Base-by-base conservation (phyloP, 192 early-diverging fungal species). In the Hyaloraphidium curvatum region DNA sequence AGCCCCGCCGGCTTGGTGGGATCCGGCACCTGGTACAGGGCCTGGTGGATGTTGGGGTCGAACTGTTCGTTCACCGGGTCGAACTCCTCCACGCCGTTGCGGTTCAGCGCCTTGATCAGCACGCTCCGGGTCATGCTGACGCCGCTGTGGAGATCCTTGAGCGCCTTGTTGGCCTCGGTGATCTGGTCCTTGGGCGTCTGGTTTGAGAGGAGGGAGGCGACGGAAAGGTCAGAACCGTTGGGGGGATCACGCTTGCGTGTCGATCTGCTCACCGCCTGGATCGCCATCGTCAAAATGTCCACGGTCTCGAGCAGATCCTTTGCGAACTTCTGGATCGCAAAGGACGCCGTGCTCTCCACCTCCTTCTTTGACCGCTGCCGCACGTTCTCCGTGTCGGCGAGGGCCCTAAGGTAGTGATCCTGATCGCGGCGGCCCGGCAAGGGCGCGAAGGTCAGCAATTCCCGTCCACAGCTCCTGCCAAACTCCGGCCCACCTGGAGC, bases 281-380 rank as follows among this genome's bases (percentile, higher is more conserved):
- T 68, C 2, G 96, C 93, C 60, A 97, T 71, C 52, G 68, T 70
- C 39, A 99, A 73, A 28, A 94, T 81, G 64, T 99, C 96, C 16
- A 83, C 87, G 0, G 85, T 86, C 28, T 84, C 81, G 4, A 99
- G 64, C 28, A 99, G 68, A 59, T 99, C 92, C 68, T 91, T 95
- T 60, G 91, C 93, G 62, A 99, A 99, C 73, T 92, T 92, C 68
- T 87, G 87, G 59, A 99, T 89, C 0, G 96, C 86, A 70, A 81
- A 99, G 5, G 78, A 67, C 39, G 83, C 76, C 43, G 81, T 76
- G 29, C 77, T 73, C 21, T 82, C 78, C 11, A 91, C 69, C 63
- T 99, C 96, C 55, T 74, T 78, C 59, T 82, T 80, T 30, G 84
- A 82, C 30, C 93, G 81, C 53, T 77, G 77, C 29, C 93, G 86